phyloP scores from a whole-genome alignment of 1,139 yeast genomes.

The Yamadazyma triangularis region DNA sequence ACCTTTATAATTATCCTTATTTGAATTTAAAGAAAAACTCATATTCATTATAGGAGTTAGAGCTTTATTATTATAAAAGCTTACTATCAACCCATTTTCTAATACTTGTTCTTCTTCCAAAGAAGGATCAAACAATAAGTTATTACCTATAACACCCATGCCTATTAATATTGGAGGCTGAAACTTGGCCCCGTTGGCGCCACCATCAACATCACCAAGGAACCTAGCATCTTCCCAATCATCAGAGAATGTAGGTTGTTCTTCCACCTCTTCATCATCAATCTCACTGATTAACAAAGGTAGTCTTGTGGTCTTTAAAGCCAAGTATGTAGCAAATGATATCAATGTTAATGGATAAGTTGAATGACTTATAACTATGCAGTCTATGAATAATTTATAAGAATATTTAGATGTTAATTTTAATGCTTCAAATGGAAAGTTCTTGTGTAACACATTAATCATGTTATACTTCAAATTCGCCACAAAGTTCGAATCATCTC shows the following conservation, averaged over 20 bases:
- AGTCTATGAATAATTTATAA: conserved; percentile 73
- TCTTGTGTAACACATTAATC: conserved; percentile 40
- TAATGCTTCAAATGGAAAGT: conserved; percentile 48
- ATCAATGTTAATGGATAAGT: conserved; percentile 74
- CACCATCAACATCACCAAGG: conserved; percentile 31
- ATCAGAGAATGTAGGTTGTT: conserved; percentile 87
- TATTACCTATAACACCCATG: conserved; percentile 67
- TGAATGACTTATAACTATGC: conserved; percentile 62
- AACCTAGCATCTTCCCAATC: conserved; percentile 65
- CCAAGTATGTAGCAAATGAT: conserved; percentile 75
- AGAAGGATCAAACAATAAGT: conserved; percentile 75
- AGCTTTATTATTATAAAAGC: conserved; percentile 63
- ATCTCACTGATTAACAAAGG: conserved; percentile 68
- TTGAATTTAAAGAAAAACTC: conserved; percentile 43
- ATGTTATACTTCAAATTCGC: conserved; percentile 53
- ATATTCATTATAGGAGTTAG: conserved; percentile 61
- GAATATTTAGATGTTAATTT: conserved; percentile 69
- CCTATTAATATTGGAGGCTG: conserved; percentile 76
- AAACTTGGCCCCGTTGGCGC: conserved; percentile 21
- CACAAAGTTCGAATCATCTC: conserved; percentile 66
- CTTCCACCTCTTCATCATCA: conserved; percentile 61
- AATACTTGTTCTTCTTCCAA: conserved; percentile 81
- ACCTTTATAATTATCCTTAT: conserved; percentile 40
- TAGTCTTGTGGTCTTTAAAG: conserved; percentile 70
- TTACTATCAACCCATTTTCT: conserved; percentile 72